phyloP scores from a whole-genome alignment of 1,284 basidiomycete genomes.

The Rhodotorula sp. region DNA sequence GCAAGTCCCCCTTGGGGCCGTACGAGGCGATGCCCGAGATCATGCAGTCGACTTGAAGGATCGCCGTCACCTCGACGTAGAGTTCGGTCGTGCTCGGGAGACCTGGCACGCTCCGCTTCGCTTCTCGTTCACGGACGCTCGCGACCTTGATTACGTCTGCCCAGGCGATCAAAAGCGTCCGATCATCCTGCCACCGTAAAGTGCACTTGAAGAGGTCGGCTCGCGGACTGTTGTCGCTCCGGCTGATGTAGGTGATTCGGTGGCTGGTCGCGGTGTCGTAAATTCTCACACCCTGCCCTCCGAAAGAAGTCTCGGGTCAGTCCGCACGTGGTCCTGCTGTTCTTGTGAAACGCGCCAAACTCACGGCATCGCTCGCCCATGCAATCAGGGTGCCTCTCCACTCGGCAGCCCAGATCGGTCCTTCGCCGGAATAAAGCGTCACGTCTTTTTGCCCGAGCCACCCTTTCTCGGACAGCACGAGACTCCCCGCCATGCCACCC shows the following conservation, averaged over 20 bases:
- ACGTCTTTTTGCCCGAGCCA: slow-evolving; percentile 96
- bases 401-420: slow-evolving; percentile 86
- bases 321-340: too few relatives aligned
- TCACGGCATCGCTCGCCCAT: slow-evolving; percentile 90
- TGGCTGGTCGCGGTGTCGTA: slow-evolving; percentile 79
- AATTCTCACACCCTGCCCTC: slow-evolving; percentile 78
- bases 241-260: slow-evolving; percentile 82
- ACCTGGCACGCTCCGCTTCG: slow-evolving; percentile 29
- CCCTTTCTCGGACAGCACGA: slow-evolving; percentile 87
- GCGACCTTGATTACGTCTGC: slow-evolving; percentile 92
- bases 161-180: slow-evolving; percentile 88
- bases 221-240: slow-evolving; percentile 74
- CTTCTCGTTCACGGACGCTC: slow-evolving; percentile 35
- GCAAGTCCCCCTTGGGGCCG: slow-evolving; percentile 59
- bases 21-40: slow-evolving; percentile 85
- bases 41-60: slow-evolving; percentile 95
- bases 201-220: slow-evolving; percentile 91
- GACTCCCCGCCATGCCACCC: slow-evolving; percentile 85
- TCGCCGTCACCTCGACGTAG: slow-evolving; percentile 78
- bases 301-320: too few relatives aligned
- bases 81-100: slow-evolving; percentile 34
- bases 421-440: slow-evolving; percentile 80
- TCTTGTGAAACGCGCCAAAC: slow-evolving; percentile 38
- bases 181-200: slow-evolving; percentile 86
- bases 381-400: slow-evolving; percentile 87